These are phyloP conservation scores for Cercospora beticola DNA, from an alignment of 2,329 filamentous ascomycete genomes.

Conservation along the genomic window DNA sequence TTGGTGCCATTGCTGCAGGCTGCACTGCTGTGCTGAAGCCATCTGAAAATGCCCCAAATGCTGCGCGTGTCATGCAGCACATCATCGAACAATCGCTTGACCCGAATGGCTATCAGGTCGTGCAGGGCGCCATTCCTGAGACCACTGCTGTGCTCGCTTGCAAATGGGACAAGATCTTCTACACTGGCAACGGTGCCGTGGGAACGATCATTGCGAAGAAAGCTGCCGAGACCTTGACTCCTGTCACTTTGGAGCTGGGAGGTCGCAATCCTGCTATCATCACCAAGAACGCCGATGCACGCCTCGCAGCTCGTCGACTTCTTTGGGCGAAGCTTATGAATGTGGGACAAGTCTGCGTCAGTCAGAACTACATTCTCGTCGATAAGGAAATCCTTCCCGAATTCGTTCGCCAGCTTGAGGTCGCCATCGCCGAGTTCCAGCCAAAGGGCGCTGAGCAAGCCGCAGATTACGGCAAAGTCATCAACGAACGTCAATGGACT, in stretches of 20 bases:
- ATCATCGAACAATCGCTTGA: slow-evolving; percentile 77
- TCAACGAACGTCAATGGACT: slow-evolving; percentile 76
- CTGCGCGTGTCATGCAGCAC: slow-evolving; percentile 76
- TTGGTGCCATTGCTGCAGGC: slow-evolving; percentile 89
- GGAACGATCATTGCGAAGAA: slow-evolving; percentile 60
- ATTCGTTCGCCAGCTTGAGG: slow-evolving; percentile 72
- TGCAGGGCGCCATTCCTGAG: slow-evolving; percentile 80
- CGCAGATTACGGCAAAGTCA: slow-evolving; percentile 74
- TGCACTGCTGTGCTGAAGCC: slow-evolving; percentile 91
- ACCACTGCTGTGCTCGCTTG: slow-evolving; percentile 78
- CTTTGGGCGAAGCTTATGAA: slow-evolving; percentile 87
- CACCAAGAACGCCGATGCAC: slow-evolving; percentile 76
- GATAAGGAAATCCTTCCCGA: slow-evolving; percentile 64
- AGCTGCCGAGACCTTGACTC: slow-evolving; percentile 63
- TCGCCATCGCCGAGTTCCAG: slow-evolving; percentile 73
- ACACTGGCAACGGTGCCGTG: slow-evolving; percentile 77
- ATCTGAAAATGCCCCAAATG: slow-evolving; percentile 74
- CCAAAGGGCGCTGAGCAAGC: slow-evolving; percentile 78
- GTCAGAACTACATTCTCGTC: slow-evolving; percentile 87
- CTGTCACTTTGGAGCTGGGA: slow-evolving; percentile 84
- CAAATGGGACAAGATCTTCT: slow-evolving; percentile 98
- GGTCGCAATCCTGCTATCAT: slow-evolving; percentile 90
- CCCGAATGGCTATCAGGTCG: slow-evolving; percentile 68
- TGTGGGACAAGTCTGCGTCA: slow-evolving; percentile 87
- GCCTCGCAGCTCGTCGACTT: slow-evolving; percentile 77